Evolutionary conservation across 192 early-diverging fungal genomes (phyloP).

Genomic region (Geranomyces michiganensis): DNA sequence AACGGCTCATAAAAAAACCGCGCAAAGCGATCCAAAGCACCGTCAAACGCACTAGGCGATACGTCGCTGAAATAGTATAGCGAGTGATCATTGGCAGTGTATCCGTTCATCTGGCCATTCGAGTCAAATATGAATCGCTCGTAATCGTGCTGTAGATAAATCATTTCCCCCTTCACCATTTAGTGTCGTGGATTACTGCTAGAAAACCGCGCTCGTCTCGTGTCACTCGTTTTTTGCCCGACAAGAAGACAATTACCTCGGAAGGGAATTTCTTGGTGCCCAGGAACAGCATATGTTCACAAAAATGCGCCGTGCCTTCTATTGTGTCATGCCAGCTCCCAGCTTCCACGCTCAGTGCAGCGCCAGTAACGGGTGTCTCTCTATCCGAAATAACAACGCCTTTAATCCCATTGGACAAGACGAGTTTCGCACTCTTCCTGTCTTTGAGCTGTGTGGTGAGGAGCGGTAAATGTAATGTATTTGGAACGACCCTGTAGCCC

Average conservation of each 20-base stretch:
- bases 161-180: too few relatives aligned
- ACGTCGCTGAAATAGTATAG: slow-evolving; percentile 45
- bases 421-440: slow-evolving; percentile 30
- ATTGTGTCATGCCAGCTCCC: slow-evolving; percentile 45
- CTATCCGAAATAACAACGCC: slow-evolving; percentile 38
- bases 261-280: slow-evolving; percentile 44
- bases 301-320: slow-evolving; percentile 82
- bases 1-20: slow-evolving; percentile 52
- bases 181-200: too few relatives aligned
- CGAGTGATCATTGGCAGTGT: slow-evolving; percentile 47
- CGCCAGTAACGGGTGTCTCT: slow-evolving; percentile 33
- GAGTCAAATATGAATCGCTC: slow-evolving; percentile 45
- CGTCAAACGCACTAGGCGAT: slow-evolving; percentile 33
- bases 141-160: slow-evolving; percentile 44
- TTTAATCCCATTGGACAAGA: slow-evolving; percentile 42
- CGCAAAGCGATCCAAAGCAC: slow-evolving; percentile 50
- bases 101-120: slow-evolving; percentile 46
- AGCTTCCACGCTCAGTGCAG: slow-evolving; percentile 42
- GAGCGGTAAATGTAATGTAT: not conserved
- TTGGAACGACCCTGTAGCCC: not conserved
- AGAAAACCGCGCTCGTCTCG: too few relatives aligned
- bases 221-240: too few relatives aligned
- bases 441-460: slow-evolving; percentile 30
- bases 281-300: slow-evolving; percentile 63
- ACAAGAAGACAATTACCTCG: too few relatives aligned